Percentiles rank a stretch among this genome's conserved stretches.
These are phyloP conservation scores for Candida krabiensis DNA, from an alignment of 805 yeast genomes.

Conservation along the genomic window DNA sequence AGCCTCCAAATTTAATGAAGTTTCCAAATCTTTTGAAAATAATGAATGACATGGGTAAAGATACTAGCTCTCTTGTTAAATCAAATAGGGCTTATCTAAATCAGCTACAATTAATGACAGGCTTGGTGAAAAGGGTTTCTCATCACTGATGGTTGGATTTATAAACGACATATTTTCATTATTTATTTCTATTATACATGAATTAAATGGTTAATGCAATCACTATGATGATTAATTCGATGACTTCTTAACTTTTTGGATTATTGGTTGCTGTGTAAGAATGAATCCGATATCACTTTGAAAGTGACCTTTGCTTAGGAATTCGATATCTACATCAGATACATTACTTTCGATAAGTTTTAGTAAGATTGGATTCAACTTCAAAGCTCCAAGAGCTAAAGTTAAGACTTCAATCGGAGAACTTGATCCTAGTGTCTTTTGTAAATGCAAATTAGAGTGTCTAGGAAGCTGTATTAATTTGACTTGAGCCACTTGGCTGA, in stretches of 20 bases:
- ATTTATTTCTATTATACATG: not conserved
- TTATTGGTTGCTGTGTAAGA: conserved; percentile 45
- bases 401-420: conserved; percentile 20
- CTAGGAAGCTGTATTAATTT: conserved; percentile 63
- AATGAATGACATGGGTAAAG: conserved; percentile 19
- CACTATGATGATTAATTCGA: conserved; percentile 15
- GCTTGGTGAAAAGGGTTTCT: conserved; percentile 7
- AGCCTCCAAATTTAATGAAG: conserved; percentile 11
- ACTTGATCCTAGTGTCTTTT: conserved; percentile 14
- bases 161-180: not conserved
- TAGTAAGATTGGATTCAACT: conserved; percentile 12
- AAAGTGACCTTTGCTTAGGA: conserved; percentile 21
- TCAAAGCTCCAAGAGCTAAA: conserved; percentile 15
- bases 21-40: conserved; percentile 11
- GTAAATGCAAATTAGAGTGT: conserved; percentile 30
- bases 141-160: conserved; percentile 6
- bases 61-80: conserved; percentile 4
- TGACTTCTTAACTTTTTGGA: conserved; percentile 31
- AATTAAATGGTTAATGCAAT: not conserved
- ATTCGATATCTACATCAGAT: conserved; percentile 26
- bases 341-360: conserved; percentile 19
- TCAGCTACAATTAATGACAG: conserved; percentile 3
- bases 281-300: conserved; percentile 39
- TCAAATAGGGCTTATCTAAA: conserved; percentile 5
- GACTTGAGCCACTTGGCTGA: conserved; percentile 51